Evolutionary conservation across 768 basidiomycete species (phyloP).

Genomic region (Macrolepiota fuliginosa): DNA sequence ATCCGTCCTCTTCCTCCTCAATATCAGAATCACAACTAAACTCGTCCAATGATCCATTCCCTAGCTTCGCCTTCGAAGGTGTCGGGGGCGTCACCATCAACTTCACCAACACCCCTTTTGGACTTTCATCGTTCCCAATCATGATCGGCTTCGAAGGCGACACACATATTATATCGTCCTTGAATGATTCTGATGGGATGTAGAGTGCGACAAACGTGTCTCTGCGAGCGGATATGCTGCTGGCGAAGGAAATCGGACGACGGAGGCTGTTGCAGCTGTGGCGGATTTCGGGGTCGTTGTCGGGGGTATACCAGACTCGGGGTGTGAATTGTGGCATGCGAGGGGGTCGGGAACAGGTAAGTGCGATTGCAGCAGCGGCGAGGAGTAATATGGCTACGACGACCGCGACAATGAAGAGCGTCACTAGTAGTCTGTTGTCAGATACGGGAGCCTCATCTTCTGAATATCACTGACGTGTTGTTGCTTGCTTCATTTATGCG

Average conservation of each 20-base stretch:
- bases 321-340: slow-evolving; percentile 7
- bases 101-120: slow-evolving; percentile 7
- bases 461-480: slow-evolving; percentile 1
- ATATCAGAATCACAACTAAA: slow-evolving; percentile 1
- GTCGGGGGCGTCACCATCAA: slow-evolving; percentile 20
- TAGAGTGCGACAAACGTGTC: background rate
- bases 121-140: slow-evolving; percentile 13
- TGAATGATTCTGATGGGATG: background rate
- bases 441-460: background rate
- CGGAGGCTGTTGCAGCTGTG: background rate
- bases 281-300: background rate
- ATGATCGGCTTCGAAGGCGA: slow-evolving; percentile 12
- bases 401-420: slow-evolving; percentile 6
- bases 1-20: background rate
- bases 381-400: slow-evolving; percentile 5
- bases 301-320: slow-evolving; percentile 10
- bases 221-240: background rate
- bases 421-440: slow-evolving; percentile 1
- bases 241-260: background rate
- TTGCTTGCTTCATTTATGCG: slow-evolving; percentile 5
- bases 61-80: slow-evolving; percentile 14
- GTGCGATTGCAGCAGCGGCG: background rate
- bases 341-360: slow-evolving; percentile 5
- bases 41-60: background rate
- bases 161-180: slow-evolving; percentile 9